These are phyloP conservation scores for Gossypium davidsonii DNA, from an alignment of 441 rosid species.

Conservation along the genomic window DNA sequence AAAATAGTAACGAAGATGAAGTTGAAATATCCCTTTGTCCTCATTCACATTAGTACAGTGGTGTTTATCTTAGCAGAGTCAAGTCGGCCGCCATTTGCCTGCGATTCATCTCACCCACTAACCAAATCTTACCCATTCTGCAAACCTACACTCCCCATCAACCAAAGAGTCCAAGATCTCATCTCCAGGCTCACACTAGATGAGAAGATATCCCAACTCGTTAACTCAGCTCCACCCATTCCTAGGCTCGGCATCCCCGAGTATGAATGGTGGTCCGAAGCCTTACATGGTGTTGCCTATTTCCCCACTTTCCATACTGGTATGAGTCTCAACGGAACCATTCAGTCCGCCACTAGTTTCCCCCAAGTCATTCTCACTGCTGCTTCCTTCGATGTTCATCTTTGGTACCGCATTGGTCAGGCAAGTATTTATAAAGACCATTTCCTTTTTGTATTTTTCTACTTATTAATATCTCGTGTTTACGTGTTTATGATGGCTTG, in stretches of 20 bases:
- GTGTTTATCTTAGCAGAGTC: slow-evolving; percentile 20
- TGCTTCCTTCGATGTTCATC: slow-evolving; percentile 54
- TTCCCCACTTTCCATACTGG: slow-evolving; percentile 25
- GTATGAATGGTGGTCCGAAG: slow-evolving; percentile 87
- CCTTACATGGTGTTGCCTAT: slow-evolving; percentile 59
- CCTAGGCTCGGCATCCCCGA: slow-evolving; percentile 63
- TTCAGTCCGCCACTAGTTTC: slow-evolving; percentile 62
- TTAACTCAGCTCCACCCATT: slow-evolving; percentile 50
- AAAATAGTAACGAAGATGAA: slow-evolving; percentile 18
- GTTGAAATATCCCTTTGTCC: slow-evolving; percentile 3
- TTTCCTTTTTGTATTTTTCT: not conserved
- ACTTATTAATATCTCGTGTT: not conserved
- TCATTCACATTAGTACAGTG: slow-evolving; percentile 6
- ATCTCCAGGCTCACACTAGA: slow-evolving; percentile 57
- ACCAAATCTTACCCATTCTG: slow-evolving; percentile 47
- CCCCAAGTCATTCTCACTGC: slow-evolving; percentile 81
- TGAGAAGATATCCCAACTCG: slow-evolving; percentile 71
- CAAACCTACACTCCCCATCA: slow-evolving; percentile 38
- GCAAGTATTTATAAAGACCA: slow-evolving; percentile 21
- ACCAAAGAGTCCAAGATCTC: slow-evolving; percentile 49
- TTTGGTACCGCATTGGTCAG: slow-evolving; percentile 74
- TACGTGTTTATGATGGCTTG: not conserved
- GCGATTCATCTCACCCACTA: slow-evolving; percentile 44
- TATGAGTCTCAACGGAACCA: slow-evolving; percentile 51
- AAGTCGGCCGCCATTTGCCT: slow-evolving; percentile 47